phyloP scores from a whole-genome alignment of 169 alveolate genomes.

The Theileria sp. region DNA sequence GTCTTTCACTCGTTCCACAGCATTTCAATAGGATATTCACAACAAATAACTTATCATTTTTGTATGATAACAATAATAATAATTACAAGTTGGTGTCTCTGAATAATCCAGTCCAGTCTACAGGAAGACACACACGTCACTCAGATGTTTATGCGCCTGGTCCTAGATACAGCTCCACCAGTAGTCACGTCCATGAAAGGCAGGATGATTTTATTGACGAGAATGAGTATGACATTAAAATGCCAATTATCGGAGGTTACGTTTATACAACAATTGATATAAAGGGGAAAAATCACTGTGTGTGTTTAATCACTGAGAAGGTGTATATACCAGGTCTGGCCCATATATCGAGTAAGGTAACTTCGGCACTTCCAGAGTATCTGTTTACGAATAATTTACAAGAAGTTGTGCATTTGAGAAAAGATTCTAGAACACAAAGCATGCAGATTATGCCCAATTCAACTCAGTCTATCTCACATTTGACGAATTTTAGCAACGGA shows the following conservation, averaged over 20 bases:
- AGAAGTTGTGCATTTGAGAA: slow-evolving; percentile 64
- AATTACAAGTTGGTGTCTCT: slow-evolving; percentile 6
- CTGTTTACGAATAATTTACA: slow-evolving; percentile 72
- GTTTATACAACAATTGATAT: slow-evolving; percentile 71
- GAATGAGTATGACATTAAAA: slow-evolving; percentile 12
- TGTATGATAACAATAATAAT: slow-evolving; percentile 51
- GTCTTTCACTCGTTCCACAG: slow-evolving; percentile 76
- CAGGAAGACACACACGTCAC: neutral
- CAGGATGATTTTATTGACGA: neutral
- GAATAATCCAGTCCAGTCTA: neutral
- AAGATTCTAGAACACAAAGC: slow-evolving; percentile 61
- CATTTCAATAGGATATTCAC: slow-evolving; percentile 69
- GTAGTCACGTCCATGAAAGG: slow-evolving; percentile 14
- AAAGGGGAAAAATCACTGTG: slow-evolving; percentile 69
- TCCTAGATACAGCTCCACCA: slow-evolving; percentile 23
- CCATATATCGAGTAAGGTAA: slow-evolving; percentile 76
- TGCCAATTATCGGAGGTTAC: slow-evolving; percentile 82
- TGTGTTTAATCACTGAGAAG: slow-evolving; percentile 79
- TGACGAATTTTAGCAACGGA: slow-evolving; percentile 28
- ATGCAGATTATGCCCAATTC: slow-evolving; percentile 46
- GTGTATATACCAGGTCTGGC: slow-evolving; percentile 72
- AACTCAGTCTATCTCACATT: slow-evolving; percentile 7
- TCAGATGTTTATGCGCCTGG: neutral
- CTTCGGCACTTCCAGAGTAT: slow-evolving; percentile 81
- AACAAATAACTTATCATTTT: slow-evolving; percentile 71